phyloP scores from a whole-genome alignment of 768 basidiomycete genomes.

The Calvatia gigantea region DNA sequence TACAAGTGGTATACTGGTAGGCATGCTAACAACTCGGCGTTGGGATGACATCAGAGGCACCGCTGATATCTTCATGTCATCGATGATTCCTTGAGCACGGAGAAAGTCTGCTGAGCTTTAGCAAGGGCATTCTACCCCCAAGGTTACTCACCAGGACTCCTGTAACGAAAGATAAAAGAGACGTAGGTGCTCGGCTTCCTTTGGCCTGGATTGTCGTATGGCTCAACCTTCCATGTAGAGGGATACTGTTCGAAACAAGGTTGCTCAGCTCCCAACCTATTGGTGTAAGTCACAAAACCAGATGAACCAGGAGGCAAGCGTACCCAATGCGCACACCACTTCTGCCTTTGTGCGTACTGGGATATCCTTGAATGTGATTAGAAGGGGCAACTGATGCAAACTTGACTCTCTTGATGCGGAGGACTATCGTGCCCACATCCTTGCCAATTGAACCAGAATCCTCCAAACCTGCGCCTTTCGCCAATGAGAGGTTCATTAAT shows the following conservation, averaged over 20 bases:
- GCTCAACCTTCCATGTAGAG: slow-evolving; percentile 51
- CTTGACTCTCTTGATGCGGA: slow-evolving; percentile 47
- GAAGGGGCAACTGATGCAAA: slow-evolving; percentile 33
- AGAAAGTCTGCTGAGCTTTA: slow-evolving; percentile 39
- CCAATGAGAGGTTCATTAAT: background rate
- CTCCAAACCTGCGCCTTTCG: slow-evolving; percentile 14
- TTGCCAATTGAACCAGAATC: slow-evolving; percentile 18
- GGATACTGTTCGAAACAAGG: slow-evolving; percentile 36
- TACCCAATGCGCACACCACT: slow-evolving; percentile 48
- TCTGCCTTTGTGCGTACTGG: slow-evolving; percentile 24
- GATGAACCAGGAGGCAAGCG: slow-evolving; percentile 1
- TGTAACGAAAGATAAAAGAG: slow-evolving; percentile 66
- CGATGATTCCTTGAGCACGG: slow-evolving; percentile 47
- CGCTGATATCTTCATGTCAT: slow-evolving; percentile 22
- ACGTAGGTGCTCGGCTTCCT: slow-evolving; percentile 49
- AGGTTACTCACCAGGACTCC: slow-evolving; percentile 40
- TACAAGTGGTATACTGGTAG: slow-evolving; percentile 20
- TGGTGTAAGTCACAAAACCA: background rate
- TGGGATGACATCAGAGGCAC: slow-evolving; percentile 18
- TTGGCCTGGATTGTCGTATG: slow-evolving; percentile 35
- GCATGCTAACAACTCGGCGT: slow-evolving; percentile 40
- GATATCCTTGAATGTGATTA: slow-evolving; percentile 39
- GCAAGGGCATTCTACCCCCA: background rate
- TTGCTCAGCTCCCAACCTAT: slow-evolving; percentile 47
- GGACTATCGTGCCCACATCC: slow-evolving; percentile 49